Evolutionary conservation across 2,329 filamentous ascomycete genomes (phyloP), one percentile per base, ranked within the genome.

Genomic region (Amphichorda felina): DNA sequence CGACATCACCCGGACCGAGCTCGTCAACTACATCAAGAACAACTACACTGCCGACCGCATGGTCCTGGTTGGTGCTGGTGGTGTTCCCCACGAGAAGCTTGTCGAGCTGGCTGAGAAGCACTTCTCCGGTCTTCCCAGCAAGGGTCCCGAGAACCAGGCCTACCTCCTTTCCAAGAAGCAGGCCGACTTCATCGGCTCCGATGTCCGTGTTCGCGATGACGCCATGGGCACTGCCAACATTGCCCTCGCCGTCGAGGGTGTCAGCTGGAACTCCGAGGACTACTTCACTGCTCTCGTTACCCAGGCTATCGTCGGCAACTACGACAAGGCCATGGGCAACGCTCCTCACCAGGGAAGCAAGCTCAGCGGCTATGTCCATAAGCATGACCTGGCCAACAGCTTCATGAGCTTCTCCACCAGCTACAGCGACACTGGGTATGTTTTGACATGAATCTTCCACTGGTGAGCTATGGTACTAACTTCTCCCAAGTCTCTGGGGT

Each of bases 361-460:
- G 75, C 85, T 98, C 53, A 94, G 86, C 71, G 79, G 82, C 46
- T 86, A 91, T 54, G 81, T 98, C 49, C 84, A 93, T 73, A 80
- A 94, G 66, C 78, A 96, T 68, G 81, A 88, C 61, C 76, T 98
- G 43, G 91, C 91, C 63, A 98, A 94, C 72, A 95, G 88, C 77
- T 98, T 95, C 75, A 98, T 98, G 93, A 94, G 85, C 71, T 98
- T 98, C 71, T 95, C 88, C 47, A 98, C 91, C 48, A 94, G 86
- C 73, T 98, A 98, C 70, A 96, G 88, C 57, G 91, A 98, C 63
- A 98, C 91, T 60, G 91, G 88, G 87, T 94, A 76, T 64, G 79
- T 60, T 35, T 24, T 25, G 8, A 8, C 17, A 8, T 18, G n/a
- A 8, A 11, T 16, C 11, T 14, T 24, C 15, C 8, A 31, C 17